These are phyloP conservation scores for Pestalotiopsis sp. DNA, from an alignment of 2,329 filamentous ascomycete genomes.

Conservation along the genomic window DNA sequence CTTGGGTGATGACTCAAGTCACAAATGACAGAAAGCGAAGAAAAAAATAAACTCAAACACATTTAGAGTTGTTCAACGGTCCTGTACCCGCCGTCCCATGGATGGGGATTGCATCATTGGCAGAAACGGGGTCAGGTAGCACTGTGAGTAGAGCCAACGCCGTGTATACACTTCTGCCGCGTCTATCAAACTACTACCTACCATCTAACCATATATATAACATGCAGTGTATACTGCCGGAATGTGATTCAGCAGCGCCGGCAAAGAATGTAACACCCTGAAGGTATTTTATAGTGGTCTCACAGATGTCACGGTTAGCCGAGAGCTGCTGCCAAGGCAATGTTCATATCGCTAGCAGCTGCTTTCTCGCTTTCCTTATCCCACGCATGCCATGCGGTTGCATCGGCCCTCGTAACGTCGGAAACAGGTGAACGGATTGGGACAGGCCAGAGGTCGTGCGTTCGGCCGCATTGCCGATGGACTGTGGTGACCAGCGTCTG, in stretches of 20 bases:
- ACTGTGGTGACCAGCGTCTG: neutral
- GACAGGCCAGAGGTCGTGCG: neutral
- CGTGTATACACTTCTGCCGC: too few relatives aligned
- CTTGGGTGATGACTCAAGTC: neutral
- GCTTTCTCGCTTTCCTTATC: neutral
- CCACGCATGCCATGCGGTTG: neutral
- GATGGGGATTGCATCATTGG: neutral
- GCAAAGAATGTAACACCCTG: neutral
- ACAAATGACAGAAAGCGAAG: neutral
- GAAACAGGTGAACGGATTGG: neutral
- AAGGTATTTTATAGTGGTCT: neutral
- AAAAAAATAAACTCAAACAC: slow-evolving; percentile 1
- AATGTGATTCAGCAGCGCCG: neutral
- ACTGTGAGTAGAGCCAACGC: too few relatives aligned
- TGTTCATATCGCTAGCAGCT: neutral
- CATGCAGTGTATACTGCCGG: neutral
- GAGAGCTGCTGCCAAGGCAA: neutral
- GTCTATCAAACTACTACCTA: neutral
- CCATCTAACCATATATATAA: neutral
- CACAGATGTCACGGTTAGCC: neutral
- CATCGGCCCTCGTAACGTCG: neutral
- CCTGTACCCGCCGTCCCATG: neutral
- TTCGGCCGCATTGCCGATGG: neutral
- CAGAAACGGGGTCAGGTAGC: neutral
- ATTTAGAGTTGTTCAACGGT: slow-evolving; percentile 6